Percentiles rank a stretch among this genome's conserved stretches.
Evolutionary conservation across 1,284 basidiomycete species (phyloP).

Genomic region (Austroboletus niveus): DNA sequence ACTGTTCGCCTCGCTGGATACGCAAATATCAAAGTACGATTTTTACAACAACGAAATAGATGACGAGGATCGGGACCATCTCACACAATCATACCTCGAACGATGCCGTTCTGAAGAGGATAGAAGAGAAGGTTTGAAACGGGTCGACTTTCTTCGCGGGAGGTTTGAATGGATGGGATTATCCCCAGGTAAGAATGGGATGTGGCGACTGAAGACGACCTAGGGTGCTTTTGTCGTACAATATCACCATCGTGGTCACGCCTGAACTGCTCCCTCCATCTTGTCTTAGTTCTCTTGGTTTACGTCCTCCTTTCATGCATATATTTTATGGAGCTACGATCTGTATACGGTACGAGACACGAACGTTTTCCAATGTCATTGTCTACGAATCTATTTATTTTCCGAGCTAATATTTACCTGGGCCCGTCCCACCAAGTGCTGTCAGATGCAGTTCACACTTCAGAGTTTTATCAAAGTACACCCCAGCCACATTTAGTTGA

Average conservation of each 20-base stretch:
- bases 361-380: not conserved
- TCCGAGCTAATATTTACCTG: not conserved
- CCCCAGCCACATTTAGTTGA: not conserved
- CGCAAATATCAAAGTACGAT: conserved; percentile 34
- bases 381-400: not conserved
- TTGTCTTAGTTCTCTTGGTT: not conserved
- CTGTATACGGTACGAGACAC: conserved; percentile 2
- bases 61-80: conserved; percentile 33
- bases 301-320: not conserved
- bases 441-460: too few relatives aligned
- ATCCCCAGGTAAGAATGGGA: conserved; percentile 31
- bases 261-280: not conserved
- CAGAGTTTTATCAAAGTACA: not conserved
- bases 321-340: not conserved
- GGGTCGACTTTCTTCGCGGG: conserved; percentile 31
- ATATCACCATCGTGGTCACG: not conserved
- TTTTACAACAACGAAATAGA: conserved; percentile 40
- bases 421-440: too few relatives aligned
- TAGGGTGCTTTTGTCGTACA: not conserved
- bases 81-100: conserved; percentile 36
- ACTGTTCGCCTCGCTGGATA: conserved; percentile 32
- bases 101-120: conserved; percentile 30
- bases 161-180: conserved; percentile 28
- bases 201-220: conserved; percentile 31
- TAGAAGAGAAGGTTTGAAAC: conserved; percentile 26